These are phyloP conservation scores for Hypoxylon sp. DNA, from an alignment of 2,329 filamentous ascomycete species.

Conservation along the genomic window DNA sequence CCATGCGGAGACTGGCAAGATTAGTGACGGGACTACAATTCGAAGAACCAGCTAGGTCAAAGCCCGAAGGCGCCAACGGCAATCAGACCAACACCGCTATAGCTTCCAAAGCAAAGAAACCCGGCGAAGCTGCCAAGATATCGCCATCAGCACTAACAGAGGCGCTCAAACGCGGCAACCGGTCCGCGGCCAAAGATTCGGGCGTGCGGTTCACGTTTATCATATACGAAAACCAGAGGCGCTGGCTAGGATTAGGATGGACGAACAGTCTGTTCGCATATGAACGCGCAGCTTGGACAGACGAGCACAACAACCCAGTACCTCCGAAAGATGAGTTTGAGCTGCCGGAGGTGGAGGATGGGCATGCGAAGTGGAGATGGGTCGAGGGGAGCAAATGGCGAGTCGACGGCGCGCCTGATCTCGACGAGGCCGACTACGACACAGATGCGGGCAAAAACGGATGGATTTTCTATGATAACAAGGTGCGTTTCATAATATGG, in stretches of 20 bases:
- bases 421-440: slow-evolving; percentile 65
- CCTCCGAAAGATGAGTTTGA: slow-evolving; percentile 80
- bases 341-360: slow-evolving; percentile 73
- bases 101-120: slow-evolving; percentile 52
- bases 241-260: slow-evolving; percentile 97
- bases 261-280: slow-evolving; percentile 92
- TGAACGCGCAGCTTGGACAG: slow-evolving; percentile 92
- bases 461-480: slow-evolving; percentile 99
- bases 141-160: slow-evolving; percentile 54
- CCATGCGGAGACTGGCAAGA: slow-evolving; percentile 77
- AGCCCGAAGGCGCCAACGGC: slow-evolving; percentile 50
- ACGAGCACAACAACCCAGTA: slow-evolving; percentile 90
- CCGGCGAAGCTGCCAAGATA: slow-evolving; percentile 55
- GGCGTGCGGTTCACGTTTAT: slow-evolving; percentile 97
- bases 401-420: slow-evolving; percentile 80
- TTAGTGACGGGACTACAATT: slow-evolving; percentile 87
- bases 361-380: slow-evolving; percentile 79
- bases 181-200: slow-evolving; percentile 70
- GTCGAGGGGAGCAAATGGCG: slow-evolving; percentile 88
- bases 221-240: slow-evolving; percentile 94
- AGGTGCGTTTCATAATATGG: slow-evolving; percentile 67
- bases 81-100: slow-evolving; percentile 43
- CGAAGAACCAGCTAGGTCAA: slow-evolving; percentile 61
- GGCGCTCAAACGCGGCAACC: slow-evolving; percentile 56
- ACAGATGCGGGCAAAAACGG: slow-evolving; percentile 76